Evolutionary conservation across 2,329 filamentous ascomycete genomes (phyloP).

Genomic region (Atkinsonella hypoxylon): DNA sequence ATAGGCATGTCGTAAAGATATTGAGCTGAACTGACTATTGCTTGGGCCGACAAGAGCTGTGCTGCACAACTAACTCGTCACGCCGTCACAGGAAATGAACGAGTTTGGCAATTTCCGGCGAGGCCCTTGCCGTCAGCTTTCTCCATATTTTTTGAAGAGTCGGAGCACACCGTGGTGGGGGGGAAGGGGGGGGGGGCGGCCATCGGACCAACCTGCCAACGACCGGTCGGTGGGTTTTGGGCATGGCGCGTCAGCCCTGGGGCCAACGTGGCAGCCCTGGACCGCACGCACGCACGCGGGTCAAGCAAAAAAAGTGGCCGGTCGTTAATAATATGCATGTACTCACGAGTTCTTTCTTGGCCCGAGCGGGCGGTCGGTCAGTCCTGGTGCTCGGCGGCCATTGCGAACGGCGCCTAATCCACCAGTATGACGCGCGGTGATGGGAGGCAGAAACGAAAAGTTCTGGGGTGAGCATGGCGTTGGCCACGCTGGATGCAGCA

Average conservation of each 20-base stretch:
- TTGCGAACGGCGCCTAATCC: conserved; percentile 3
- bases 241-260: not conserved
- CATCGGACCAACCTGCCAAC: not conserved
- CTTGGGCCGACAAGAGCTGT: too few relatives aligned
- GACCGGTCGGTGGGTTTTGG: not conserved
- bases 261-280: not conserved
- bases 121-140: conserved; percentile 1
- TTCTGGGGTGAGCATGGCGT: not conserved
- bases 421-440: conserved; percentile 1
- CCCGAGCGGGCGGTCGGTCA: too few relatives aligned
- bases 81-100: not conserved
- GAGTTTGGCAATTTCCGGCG: conserved; percentile 1
- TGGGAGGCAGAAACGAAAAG: not conserved
- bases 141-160: not conserved
- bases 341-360: too few relatives aligned
- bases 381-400: conserved; percentile 1
- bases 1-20: too few relatives aligned
- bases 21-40: too few relatives aligned
- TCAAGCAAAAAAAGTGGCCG: too few relatives aligned
- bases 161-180: not conserved
- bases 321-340: not conserved
- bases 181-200: not conserved
- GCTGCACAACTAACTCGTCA: not conserved
- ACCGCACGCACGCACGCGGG: too few relatives aligned
- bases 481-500: not conserved